Evolutionary conservation across 257 asterid species (phyloP).

Genomic region (Jacaranda copaia): DNA sequence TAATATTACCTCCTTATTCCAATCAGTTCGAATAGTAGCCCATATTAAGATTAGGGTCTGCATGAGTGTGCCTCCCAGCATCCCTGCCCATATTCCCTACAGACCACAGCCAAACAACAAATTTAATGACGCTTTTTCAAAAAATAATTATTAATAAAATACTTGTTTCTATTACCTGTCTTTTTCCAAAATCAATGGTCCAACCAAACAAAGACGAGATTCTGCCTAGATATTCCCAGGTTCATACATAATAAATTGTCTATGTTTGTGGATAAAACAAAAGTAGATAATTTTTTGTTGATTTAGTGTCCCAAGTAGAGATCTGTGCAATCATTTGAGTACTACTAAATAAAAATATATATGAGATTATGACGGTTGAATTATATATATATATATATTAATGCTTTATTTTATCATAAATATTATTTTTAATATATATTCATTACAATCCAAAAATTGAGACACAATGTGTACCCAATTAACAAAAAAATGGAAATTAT

Average conservation of each 20-base stretch:
- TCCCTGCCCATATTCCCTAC: conserved; percentile 79
- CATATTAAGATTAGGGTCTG: conserved; percentile 69
- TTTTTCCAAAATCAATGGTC: neutral
- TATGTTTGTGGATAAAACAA: too few relatives aligned
- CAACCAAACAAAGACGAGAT: conserved; percentile 20
- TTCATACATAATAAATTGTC: too few relatives aligned
- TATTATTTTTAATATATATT: too few relatives aligned
- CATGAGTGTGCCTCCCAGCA: conserved; percentile 68
- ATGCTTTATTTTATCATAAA: too few relatives aligned
- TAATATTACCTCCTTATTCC: conserved; percentile 64
- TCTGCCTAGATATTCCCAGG: neutral
- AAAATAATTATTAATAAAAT: neutral
- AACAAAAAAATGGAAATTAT: neutral
- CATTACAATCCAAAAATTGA: neutral
- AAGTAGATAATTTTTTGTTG: too few relatives aligned
- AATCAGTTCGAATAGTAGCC: conserved; percentile 63
- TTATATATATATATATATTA: too few relatives aligned
- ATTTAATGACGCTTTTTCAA: neutral
- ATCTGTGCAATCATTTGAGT: too few relatives aligned
- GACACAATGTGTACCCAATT: neutral
- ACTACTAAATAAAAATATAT: too few relatives aligned
- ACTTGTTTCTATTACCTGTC: neutral
- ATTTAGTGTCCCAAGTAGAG: too few relatives aligned
- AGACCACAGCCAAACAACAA: neutral
- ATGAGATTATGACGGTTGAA: too few relatives aligned